These are phyloP conservation scores for Scheffersomyces illinoinensis DNA, from an alignment of 1,139 yeast species.

Conservation along the genomic window DNA sequence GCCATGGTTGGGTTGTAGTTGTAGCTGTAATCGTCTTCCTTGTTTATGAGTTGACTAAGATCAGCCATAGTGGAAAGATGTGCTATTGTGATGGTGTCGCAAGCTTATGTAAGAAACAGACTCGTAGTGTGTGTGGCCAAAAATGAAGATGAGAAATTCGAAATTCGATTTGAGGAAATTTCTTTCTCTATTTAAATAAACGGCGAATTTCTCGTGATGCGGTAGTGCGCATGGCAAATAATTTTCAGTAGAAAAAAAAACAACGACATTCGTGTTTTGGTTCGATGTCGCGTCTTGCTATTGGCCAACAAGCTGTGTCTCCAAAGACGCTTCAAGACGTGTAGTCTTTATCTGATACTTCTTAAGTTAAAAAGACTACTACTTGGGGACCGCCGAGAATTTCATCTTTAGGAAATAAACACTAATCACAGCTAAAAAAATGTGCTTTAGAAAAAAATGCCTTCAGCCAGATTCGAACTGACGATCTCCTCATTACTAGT, in stretches of 20 bases:
- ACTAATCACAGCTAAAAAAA: no score
- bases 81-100: not conserved
- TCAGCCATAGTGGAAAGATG: constrained; percentile 11
- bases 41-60: constrained; percentile 18
- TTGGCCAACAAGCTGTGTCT: not conserved
- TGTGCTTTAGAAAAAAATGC: constrained; percentile 40
- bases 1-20: constrained; percentile 7
- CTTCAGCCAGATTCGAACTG: constrained; percentile 84
- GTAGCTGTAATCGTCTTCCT: constrained; percentile 19
- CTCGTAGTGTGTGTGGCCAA: not conserved
- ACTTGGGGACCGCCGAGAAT: no score
- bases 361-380: not conserved
- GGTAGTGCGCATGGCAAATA: constrained; percentile 8
- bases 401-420: no score
- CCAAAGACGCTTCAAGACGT: not conserved
- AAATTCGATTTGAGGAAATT: constrained; percentile 6
- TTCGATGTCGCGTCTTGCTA: not conserved
- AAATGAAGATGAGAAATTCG: not conserved
- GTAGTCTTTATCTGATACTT: not conserved
- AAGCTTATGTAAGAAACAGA: constrained; percentile 5
- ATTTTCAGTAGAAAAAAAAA: not conserved
- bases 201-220: constrained; percentile 1
- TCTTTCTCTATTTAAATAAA: constrained; percentile 11
- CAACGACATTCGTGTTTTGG: not conserved
- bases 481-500: constrained; percentile 89